These are phyloP conservation scores for Cystobasidium ongulense DNA, from an alignment of 768 basidiomycete genomes.

Conservation along the genomic window DNA sequence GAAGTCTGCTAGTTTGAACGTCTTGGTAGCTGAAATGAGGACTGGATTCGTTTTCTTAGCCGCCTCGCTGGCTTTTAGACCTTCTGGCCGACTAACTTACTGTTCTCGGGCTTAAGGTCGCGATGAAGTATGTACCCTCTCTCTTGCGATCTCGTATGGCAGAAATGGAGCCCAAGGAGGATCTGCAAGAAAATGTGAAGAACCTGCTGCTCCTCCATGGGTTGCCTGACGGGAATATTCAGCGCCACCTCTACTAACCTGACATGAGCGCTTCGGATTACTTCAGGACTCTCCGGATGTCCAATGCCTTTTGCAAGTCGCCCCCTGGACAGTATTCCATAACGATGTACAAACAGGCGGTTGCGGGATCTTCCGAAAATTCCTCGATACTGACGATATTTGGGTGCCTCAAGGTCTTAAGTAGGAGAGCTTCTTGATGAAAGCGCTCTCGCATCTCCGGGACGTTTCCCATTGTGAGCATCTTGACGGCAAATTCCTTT, in stretches of 20 bases:
- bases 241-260: background rate
- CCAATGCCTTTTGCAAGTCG: slow-evolving; percentile 7
- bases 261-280: background rate
- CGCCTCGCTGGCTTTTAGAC: background rate
- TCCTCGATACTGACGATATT: slow-evolving; percentile 17
- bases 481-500: slow-evolving; percentile 14
- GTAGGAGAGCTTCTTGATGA: slow-evolving; percentile 11
- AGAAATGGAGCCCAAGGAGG: slow-evolving; percentile 21
- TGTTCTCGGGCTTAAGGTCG: slow-evolving; percentile 7
- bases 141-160: slow-evolving; percentile 6
- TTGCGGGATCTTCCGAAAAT: background rate
- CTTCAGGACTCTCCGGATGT: background rate
- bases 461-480: slow-evolving; percentile 4
- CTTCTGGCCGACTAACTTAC: background rate
- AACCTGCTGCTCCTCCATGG: slow-evolving; percentile 15
- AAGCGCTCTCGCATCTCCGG: slow-evolving; percentile 6
- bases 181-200: slow-evolving; percentile 13
- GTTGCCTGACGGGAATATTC: background rate
- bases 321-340: slow-evolving; percentile 20
- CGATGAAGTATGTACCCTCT: slow-evolving; percentile 6
- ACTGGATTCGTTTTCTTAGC: background rate
- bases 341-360: slow-evolving; percentile 8
- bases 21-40: background rate
- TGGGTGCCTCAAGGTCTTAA: slow-evolving; percentile 5
- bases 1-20: slow-evolving; percentile 8